Evolutionary conservation across 805 yeast genomes (phyloP), one percentile per base, ranked within the genome.

Genomic region (Kodamaea lidongshanica): DNA sequence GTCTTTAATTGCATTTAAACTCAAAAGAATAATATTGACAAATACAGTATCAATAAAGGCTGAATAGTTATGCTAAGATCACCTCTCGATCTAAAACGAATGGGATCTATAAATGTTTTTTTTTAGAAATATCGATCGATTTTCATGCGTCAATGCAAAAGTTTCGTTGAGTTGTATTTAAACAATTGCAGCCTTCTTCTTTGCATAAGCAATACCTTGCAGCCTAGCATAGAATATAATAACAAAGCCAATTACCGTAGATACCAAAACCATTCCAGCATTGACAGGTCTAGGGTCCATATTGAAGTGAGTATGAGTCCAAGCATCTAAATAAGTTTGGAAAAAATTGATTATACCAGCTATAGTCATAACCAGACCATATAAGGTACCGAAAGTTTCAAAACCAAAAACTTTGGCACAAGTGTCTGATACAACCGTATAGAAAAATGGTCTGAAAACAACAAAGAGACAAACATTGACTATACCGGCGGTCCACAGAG

Each of bases 381-480:
- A 73, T 16, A 73, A 66, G 1, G 75, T 68, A 22, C 81, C 79
- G 47, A 73, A 70, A 7, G 79, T 71, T 43, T 72, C 77, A 40
- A 70, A 66, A 1, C 81, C 80, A 48, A 74, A 77, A 27, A 71
- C 77, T 48, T 77, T 77, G 16, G 81, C 77, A 44, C 78, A 72
- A 45, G 62, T 68, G 45, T 72, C 79, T 3, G 74, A 65, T 21
- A 72, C 56, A 2, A 74, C 59, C n/a, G 79, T 72, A 46, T 72
- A 72, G 51, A 70, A 72, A 41, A 72, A 70, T 20, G 78, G 79
- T 48, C 79, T 61, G 55, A 67, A 72, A 20, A 59, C 62, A 20
- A 70, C 77, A 46, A 72, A 72, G 12, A 72, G 30, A 21, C 62
- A 45, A 17, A 72, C 67, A 38, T 70, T 65, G 28, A 68, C 25